phyloP scores from a whole-genome alignment of 1,284 basidiomycete species.

The Nidula niveotomentosa region DNA sequence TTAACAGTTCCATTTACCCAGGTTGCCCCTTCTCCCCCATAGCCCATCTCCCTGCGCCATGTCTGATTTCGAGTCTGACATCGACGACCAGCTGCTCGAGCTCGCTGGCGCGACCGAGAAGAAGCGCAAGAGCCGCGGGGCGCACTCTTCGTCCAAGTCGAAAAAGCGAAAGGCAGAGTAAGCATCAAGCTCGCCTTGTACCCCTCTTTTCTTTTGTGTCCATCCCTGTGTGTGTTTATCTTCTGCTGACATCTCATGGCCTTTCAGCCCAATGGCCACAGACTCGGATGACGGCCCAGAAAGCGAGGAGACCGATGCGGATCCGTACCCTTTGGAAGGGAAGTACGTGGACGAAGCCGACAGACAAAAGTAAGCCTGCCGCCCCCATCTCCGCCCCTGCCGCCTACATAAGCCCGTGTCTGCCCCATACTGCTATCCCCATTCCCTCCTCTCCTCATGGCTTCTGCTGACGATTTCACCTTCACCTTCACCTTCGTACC shows the following conservation, averaged over 20 bases:
- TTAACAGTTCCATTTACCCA: too few relatives aligned
- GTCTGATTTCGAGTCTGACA: slow-evolving; percentile 63
- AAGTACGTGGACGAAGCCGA: slow-evolving; percentile 87
- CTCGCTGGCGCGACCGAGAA: slow-evolving; percentile 41
- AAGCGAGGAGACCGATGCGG: slow-evolving; percentile 57
- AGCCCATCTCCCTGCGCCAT: slow-evolving; percentile 30
- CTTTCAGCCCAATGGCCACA: slow-evolving; percentile 28
- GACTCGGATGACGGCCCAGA: slow-evolving; percentile 57
- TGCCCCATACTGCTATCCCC: slow-evolving; percentile 1
- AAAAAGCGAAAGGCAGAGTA: slow-evolving; percentile 44
- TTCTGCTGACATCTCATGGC: slow-evolving; percentile 5
- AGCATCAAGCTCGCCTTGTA: slow-evolving; percentile 15
- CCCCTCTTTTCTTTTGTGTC: too few relatives aligned
- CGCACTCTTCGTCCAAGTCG: slow-evolving; percentile 25
- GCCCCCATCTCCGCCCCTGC: slow-evolving; percentile 5
- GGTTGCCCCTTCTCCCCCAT: too few relatives aligned
- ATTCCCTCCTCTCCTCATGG: too few relatives aligned
- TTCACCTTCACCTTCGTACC: slow-evolving; percentile 15
- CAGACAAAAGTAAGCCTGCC: slow-evolving; percentile 64
- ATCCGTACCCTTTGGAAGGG: slow-evolving; percentile 89
- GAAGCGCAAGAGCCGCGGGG: slow-evolving; percentile 32
- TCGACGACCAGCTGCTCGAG: slow-evolving; percentile 47
- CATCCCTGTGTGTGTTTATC: background rate
- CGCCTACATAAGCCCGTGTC: slow-evolving; percentile 22
- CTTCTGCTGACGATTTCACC: background rate